Percentiles rank a stretch among this genome's conserved stretches.
Evolutionary conservation across 2,329 filamentous ascomycete genomes (phyloP).

Genomic region (Chalara sp.): DNA sequence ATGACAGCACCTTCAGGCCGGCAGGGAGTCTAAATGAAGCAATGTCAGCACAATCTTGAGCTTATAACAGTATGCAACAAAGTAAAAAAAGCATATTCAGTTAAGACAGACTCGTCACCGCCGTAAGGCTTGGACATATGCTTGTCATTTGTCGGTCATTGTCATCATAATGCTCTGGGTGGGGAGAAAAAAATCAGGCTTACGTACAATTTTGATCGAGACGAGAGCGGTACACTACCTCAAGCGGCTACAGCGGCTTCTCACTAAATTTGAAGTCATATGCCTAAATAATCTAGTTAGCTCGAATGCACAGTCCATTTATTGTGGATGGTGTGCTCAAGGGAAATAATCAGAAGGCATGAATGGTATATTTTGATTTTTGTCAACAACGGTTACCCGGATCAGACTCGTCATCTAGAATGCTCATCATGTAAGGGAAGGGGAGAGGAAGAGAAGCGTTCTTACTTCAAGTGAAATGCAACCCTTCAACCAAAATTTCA

Average conservation of each 20-base stretch:
- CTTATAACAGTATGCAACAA: not conserved
- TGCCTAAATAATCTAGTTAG: too few relatives aligned
- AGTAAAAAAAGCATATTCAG: slow-evolving; percentile 33
- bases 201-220: not conserved
- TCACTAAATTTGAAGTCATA: too few relatives aligned
- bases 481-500: too few relatives aligned
- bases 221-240: too few relatives aligned
- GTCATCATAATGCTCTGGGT: slow-evolving; percentile 62
- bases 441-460: not conserved
- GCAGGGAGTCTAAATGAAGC: not conserved
- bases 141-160: slow-evolving; percentile 80
- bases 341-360: slow-evolving; percentile 50
- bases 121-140: slow-evolving; percentile 85
- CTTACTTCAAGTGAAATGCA: too few relatives aligned
- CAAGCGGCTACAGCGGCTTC: too few relatives aligned
- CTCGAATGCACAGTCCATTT: too few relatives aligned
- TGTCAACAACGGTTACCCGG: slow-evolving; percentile 67
- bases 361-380: slow-evolving; percentile 63
- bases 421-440: slow-evolving; percentile 38
- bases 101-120: slow-evolving; percentile 47
- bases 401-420: slow-evolving; percentile 75
- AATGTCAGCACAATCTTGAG: not conserved
- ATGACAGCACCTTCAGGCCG: not conserved
- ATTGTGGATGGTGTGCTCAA: not conserved
- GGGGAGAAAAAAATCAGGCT: slow-evolving; percentile 16